Evolutionary conservation across 768 basidiomycete genomes (phyloP).

Genomic region (Suillus alpinus): DNA sequence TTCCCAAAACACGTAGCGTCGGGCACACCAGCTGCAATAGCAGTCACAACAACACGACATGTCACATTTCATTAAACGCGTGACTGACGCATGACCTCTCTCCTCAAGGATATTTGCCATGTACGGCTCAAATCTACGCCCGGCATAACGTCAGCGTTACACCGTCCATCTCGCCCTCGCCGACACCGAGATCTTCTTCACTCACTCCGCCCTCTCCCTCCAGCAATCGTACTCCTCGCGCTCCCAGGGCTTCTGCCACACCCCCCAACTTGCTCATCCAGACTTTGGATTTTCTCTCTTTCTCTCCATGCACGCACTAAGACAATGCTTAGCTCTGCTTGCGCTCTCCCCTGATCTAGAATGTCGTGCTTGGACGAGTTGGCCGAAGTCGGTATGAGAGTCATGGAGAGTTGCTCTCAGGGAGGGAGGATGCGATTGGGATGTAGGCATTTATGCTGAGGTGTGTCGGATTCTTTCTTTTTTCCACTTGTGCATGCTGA

Average conservation of each 20-base stretch:
- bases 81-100: conserved; percentile 15
- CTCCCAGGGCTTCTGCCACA: conserved; percentile 60
- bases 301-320: conserved; percentile 53
- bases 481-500: conserved; percentile 7
- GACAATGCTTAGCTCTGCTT: conserved; percentile 49
- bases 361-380: conserved; percentile 70
- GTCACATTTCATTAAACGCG: conserved; percentile 30
- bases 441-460: not conserved
- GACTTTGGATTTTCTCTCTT: conserved; percentile 53
- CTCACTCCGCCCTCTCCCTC: conserved; percentile 34
- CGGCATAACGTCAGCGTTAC: conserved; percentile 34
- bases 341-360: conserved; percentile 57
- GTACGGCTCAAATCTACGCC: conserved; percentile 30
- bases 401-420: not conserved
- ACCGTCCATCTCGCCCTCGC: not conserved
- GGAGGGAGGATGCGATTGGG: not conserved
- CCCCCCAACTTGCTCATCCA: conserved; percentile 62
- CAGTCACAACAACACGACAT: conserved; percentile 7
- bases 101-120: conserved; percentile 15
- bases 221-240: conserved; percentile 52
- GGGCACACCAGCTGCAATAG: too few relatives aligned
- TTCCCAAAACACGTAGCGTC: too few relatives aligned
- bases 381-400: conserved; percentile 60
- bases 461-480: not conserved
- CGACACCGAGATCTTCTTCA: not conserved